Conservation (phyloP, 1,284 basidiomycete genomes). For the Ustilago cynodontis region DNA sequence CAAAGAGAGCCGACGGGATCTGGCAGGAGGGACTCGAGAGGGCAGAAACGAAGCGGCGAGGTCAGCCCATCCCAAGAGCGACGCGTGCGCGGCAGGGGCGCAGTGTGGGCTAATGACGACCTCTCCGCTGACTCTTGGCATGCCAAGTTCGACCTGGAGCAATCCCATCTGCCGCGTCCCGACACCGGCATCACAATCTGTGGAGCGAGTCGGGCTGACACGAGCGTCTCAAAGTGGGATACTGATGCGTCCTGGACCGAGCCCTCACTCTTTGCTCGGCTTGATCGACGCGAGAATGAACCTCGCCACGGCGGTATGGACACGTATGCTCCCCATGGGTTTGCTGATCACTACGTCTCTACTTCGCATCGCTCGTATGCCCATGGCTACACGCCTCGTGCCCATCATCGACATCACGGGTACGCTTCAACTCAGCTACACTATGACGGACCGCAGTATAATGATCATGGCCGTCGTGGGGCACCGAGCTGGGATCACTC, state of each 20-base stretch:
- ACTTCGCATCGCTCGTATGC: neutral
- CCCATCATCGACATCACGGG: neutral
- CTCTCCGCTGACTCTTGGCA: neutral
- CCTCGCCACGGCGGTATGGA: neutral
- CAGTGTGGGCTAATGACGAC: neutral
- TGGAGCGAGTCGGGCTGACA: constrained; percentile 1
- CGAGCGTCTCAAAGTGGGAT: neutral
- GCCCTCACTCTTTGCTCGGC: neutral
- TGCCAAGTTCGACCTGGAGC: neutral
- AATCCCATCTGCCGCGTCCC: neutral
- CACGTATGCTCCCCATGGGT: neutral
- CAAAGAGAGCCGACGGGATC: neutral
- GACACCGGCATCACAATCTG: constrained; percentile 8
- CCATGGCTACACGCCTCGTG: neutral
- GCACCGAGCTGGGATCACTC: neutral
- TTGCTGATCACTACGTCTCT: neutral
- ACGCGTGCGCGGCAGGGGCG: constrained; percentile 12
- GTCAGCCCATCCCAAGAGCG: neutral
- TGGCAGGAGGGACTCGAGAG: neutral
- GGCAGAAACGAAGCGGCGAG: neutral
- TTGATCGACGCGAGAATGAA: neutral
- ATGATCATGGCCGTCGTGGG: neutral
- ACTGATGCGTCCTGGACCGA: neutral
- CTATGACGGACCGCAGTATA: neutral
- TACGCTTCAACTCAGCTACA: neutral